Base-by-base conservation (phyloP, 306 rosid species). In the Begonia fuchsioides region DNA sequence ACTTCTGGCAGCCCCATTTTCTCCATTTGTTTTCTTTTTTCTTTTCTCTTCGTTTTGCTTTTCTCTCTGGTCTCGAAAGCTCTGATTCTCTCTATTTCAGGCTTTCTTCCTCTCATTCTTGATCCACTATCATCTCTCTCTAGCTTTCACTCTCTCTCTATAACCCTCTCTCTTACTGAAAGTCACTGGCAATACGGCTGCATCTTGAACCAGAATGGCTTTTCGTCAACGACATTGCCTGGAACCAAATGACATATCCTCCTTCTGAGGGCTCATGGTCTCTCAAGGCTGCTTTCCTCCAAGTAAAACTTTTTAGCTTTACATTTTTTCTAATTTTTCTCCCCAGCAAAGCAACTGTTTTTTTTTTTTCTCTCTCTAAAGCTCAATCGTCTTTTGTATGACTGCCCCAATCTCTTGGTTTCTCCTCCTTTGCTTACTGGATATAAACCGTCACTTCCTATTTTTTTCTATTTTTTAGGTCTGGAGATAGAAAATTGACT, bases 1-100 rank as follows among this genome's bases (percentile, higher is more conserved):
- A 90, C 96, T 90, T 83, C 51, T 71, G 76, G 39, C 83, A 73
- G 69, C 74, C 75, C 60, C 61, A 54, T 65, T 76, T 74, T 65
- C 59, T 68, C 72, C 73, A 35, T 67, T 72, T 61, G 44, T 66
- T 59, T 59, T 74, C 65, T 39, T 58, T 63, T 70, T 58, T 55
- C 50, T 51, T 69, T 61, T 61, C 47, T 43, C 8, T n/a, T 12
- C 32, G 15, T 26, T 16, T 13, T 16, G 0, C 1, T 2, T 10
- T 7, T 1, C 16, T 39, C 17, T 45, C 15, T 45, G 16, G 7
- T 20, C 26, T 46, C 54, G 15, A 10, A 39, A 13, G 13, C 7
- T 44, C 52, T n/a, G 1, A 41, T 10, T 41, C 44, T 41, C 44
- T 41, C 44, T 13, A 41, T 43, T 38, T 56, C 12, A 32, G 48